Base-by-base conservation (phyloP, 371 early-diverging fungal species). In the Batrachochytrium dendrobatidis region DNA sequence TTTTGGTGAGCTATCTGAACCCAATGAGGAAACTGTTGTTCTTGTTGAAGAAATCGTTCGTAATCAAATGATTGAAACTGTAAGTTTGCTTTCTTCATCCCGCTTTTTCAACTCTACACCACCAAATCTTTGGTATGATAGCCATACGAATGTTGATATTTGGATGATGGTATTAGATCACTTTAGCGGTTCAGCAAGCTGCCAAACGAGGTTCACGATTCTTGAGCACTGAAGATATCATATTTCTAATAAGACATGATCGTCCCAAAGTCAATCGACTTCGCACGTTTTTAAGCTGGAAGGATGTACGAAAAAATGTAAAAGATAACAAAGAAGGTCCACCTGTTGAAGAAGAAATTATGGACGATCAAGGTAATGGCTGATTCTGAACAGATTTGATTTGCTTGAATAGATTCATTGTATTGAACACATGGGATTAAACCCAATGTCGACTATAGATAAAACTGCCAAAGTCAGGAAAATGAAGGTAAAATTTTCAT, bases 191-290 rank as follows among this genome's bases (percentile, higher is more conserved):
- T 22, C 88, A 88, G 5, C 89, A 89, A 63, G 92, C 93, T 0
- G 77, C 80, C 59, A 84, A 86, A 53, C 85, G 95, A 7, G 86
- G 86, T 1, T 88, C 93, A 1, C 76, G 90, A n/a, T 83, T 79
- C 58, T 73, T 93, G 60, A 79, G 79, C n/a, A 82, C 90, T 22
- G 97, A 98, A 65, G 98, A 98, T 69, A 71, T 96, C 31, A 93
- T 98, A 17, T 98, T 96, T 67, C 72, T 95, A n/a, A 92, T 95
- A 67, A 85, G 95, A 1, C 91, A 91, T 72, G 96, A 98, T 71
- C 84, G 89, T 32, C 86, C 84, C 52, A 95, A 94, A 66, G 91
- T 94, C 5, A 87, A 88, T 66, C 86, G 96, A 2, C 77, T 98
- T 53, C 77, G 88, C 28, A 88, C 88, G 24, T 98, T 88, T 71